Base-by-base conservation (phyloP, 495 filamentous ascomycete genomes). In the Aspergillus funiculosus region DNA sequence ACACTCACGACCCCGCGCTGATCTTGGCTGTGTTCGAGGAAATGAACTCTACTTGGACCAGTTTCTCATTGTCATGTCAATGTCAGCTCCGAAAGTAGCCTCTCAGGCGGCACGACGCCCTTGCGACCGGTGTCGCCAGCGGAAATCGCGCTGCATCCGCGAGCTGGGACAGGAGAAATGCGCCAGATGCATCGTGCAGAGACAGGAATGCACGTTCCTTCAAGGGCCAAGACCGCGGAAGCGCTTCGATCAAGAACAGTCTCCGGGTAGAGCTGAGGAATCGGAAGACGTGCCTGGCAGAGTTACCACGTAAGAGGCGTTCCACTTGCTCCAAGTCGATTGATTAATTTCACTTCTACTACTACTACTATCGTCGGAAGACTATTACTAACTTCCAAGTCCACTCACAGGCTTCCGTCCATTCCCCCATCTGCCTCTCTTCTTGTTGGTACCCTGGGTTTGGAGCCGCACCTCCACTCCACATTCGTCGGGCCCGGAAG, bases 391-490 rank as follows among this genome's bases (percentile, higher is more conserved):
- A 42, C 17, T 4, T 24, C 28, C 32, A 27, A 10, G 37, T n/a
- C 43, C 24, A 18, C 14, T 27, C 31, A 27, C 34, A 26, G 47
- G 31, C 9, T 37, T 28, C 6, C 11, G 10, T 15, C 45, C 19
- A 29, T 43, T 24, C 18, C 18, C 8, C 27, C 32, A 17, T 46
- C 38, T 30, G 18, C 39, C 6, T 57, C 53, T 20, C 35, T 27
- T 17, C 28, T 52, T 34, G 35, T 45, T 8, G 51, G 49, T 15
- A 58, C 51, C 14, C 27, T 60, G 8, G 58, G 58, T 25, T 43
- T 58, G 7, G 51, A 58, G 24, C 49, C 54, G 32, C 52, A 54
- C 50, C 46, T 47, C 24, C 52, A 57, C 48, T 53, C 58, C 15
- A 50, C 52, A 28, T 50, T 50, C 21, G 53, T 54, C 37, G 54